A percentile compares a stretch with the other conserved stretches of the same genome.
phyloP scores from a whole-genome alignment of 139 green algal species.

The Closterium sp. region DNA sequence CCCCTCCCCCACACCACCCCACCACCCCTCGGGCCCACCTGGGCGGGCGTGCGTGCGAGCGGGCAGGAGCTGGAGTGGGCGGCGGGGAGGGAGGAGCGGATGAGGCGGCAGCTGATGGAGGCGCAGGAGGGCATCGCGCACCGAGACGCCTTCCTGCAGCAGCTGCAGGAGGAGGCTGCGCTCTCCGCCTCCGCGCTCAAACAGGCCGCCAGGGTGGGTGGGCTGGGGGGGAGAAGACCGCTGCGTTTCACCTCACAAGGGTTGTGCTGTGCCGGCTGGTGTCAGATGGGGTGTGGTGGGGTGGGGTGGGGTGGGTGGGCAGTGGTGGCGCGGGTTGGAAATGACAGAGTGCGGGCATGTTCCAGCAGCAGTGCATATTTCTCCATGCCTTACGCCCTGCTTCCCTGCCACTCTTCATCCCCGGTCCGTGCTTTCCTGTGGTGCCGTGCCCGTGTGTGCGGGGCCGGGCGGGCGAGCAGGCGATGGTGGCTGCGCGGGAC shows the following conservation, averaged over 20 bases:
- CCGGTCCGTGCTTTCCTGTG: no score
- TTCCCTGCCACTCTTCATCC: not conserved
- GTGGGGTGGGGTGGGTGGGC: not conserved
- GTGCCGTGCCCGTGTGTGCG: no score
- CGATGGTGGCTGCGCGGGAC: conserved; percentile 25
- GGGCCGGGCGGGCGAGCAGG: not conserved
- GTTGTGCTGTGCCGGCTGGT: not conserved
- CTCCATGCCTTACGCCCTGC: not conserved
- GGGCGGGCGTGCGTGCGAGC: no score
- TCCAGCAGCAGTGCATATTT: not conserved
- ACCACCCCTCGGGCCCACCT: no score
- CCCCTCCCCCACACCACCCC: no score
- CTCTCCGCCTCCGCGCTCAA: conserved; percentile 9
- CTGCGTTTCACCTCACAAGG: no score
- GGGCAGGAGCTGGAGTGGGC: not conserved
- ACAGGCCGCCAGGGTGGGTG: conserved; percentile 13
- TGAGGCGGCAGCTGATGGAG: not conserved
- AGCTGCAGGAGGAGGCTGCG: conserved; percentile 10
- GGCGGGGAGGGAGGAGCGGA: not conserved
- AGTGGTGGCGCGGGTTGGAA: not conserved
- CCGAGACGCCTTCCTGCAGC: conserved; percentile 12
- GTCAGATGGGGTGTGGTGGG: no score
- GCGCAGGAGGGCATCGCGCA: conserved; percentile 25
- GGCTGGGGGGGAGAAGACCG: not conserved
- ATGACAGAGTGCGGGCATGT: no score